Percentiles rank a stretch among this genome's conserved stretches.
These are phyloP conservation scores for Tremella yokohamensis DNA, from an alignment of 768 basidiomycete genomes.

Conservation along the genomic window DNA sequence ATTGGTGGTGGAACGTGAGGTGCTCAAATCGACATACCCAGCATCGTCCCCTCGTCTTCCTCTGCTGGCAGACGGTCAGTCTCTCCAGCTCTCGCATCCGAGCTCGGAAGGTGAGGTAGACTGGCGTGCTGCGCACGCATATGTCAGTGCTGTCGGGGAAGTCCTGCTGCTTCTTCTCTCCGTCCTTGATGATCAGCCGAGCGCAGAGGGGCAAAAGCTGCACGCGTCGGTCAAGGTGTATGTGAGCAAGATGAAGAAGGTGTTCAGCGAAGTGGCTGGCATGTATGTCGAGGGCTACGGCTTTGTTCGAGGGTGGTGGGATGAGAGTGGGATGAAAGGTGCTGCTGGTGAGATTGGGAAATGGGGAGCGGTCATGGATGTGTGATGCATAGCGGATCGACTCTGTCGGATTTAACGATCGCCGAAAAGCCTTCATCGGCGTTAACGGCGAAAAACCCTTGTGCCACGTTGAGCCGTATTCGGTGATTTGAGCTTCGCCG, in stretches of 20 bases:
- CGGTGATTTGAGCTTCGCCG: no score
- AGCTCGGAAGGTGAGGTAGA: slow-evolving; percentile 23
- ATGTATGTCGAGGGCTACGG: slow-evolving; percentile 38
- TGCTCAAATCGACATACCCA: slow-evolving; percentile 12
- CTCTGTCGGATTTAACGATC: no score
- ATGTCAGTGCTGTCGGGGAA: slow-evolving; percentile 22
- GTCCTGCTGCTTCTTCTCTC: slow-evolving; percentile 10
- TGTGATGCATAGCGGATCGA: slow-evolving; percentile 7
- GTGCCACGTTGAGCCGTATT: no score
- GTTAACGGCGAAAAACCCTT: no score
- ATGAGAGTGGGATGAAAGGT: slow-evolving; percentile 34
- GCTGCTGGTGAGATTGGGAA: slow-evolving; percentile 37
- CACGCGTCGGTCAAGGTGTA: slow-evolving; percentile 13
- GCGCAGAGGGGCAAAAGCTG: slow-evolving; percentile 17
- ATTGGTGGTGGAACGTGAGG: slow-evolving; percentile 29
- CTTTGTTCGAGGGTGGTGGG: slow-evolving; percentile 40
- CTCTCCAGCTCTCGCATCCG: slow-evolving; percentile 12
- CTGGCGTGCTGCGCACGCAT: slow-evolving; percentile 22
- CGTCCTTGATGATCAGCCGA: slow-evolving; percentile 10
- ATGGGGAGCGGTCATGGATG: slow-evolving; percentile 37
- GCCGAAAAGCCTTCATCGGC: no score
- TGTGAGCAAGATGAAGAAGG: slow-evolving; percentile 39
- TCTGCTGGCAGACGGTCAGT: slow-evolving; percentile 9
- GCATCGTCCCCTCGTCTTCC: slow-evolving; percentile 13
- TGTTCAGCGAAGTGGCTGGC: slow-evolving; percentile 39